A percentile compares a stretch with the other conserved stretches of the same genome.
Evolutionary conservation across 768 basidiomycete species (phyloP).

Genomic region (Tylopilus vinaceipallidus): DNA sequence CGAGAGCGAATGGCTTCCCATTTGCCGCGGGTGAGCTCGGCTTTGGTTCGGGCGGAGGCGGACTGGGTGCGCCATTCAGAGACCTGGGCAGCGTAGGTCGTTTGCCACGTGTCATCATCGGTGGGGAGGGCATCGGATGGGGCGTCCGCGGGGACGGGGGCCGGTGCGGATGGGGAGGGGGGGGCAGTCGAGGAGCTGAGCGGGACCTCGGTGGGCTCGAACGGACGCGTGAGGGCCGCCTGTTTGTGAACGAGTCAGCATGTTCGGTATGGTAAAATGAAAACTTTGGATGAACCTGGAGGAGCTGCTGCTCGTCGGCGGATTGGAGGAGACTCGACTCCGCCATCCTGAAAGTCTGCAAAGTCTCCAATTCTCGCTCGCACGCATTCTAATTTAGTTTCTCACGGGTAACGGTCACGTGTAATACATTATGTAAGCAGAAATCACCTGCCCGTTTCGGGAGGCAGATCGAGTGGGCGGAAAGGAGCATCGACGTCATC

Average conservation of each 20-base stretch:
- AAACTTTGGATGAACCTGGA: slow-evolving; percentile 14
- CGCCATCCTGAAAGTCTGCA: slow-evolving; percentile 17
- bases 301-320: slow-evolving; percentile 21
- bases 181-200: slow-evolving; percentile 7
- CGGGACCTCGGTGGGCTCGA: slow-evolving; percentile 25
- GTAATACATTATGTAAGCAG: not conserved
- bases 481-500: slow-evolving; percentile 22
- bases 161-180: not conserved
- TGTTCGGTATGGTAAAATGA: not conserved
- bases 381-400: not conserved
- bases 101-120: slow-evolving; percentile 56
- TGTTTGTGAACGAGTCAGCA: slow-evolving; percentile 4
- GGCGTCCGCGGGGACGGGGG: not conserved
- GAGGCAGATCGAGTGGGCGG: not conserved
- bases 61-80: slow-evolving; percentile 70
- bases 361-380: too few relatives aligned
- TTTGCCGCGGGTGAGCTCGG: slow-evolving; percentile 66
- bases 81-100: slow-evolving; percentile 66
- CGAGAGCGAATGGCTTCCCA: slow-evolving; percentile 63
- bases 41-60: slow-evolving; percentile 69
- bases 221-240: slow-evolving; percentile 28
- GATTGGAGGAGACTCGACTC: slow-evolving; percentile 25
- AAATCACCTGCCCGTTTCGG: not conserved
- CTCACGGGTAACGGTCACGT: slow-evolving; percentile 10
- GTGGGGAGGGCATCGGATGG: not conserved